Conservation (phyloP, 2,329 filamentous ascomycete genomes). For the Penicillium palitans region DNA sequence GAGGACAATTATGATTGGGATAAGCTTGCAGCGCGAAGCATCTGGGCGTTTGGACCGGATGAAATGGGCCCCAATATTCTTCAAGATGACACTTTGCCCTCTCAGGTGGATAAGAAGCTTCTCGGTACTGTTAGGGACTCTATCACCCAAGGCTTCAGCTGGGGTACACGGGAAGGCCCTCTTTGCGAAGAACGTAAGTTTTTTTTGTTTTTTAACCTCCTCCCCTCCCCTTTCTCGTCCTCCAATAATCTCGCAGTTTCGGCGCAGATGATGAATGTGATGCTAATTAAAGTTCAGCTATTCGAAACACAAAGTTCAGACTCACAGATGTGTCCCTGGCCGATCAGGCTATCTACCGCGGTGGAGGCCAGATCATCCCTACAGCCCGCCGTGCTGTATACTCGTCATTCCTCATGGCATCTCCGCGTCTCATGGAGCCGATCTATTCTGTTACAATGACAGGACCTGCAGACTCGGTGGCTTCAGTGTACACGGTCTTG, state of each 20-base stretch:
- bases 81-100: conserved; percentile 92
- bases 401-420: conserved; percentile 95
- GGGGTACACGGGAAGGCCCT: conserved; percentile 92
- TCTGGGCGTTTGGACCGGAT: conserved; percentile 98
- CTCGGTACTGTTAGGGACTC: conserved; percentile 85
- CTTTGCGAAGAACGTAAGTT: conserved; percentile 93
- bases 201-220: conserved; percentile 6
- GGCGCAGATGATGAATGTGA: conserved; percentile 2
- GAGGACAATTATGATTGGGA: conserved; percentile 98
- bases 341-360: conserved; percentile 87
- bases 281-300: conserved; percentile 58
- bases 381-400: conserved; percentile 92
- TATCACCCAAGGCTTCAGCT: conserved; percentile 93
- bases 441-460: conserved; percentile 92
- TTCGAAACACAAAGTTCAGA: conserved; percentile 97
- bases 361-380: conserved; percentile 95
- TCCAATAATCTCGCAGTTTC: conserved; percentile 1
- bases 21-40: conserved; percentile 86
- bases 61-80: conserved; percentile 93
- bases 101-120: conserved; percentile 90
- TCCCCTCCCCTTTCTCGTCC: conserved; percentile 22
- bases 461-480: conserved; percentile 84
- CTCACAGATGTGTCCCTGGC: conserved; percentile 88
- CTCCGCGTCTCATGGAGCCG: conserved; percentile 93
- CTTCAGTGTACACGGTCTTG: conserved; percentile 87